Evolutionary conservation across 768 basidiomycete genomes (phyloP).

Genomic region (Lactarius tabidus): DNA sequence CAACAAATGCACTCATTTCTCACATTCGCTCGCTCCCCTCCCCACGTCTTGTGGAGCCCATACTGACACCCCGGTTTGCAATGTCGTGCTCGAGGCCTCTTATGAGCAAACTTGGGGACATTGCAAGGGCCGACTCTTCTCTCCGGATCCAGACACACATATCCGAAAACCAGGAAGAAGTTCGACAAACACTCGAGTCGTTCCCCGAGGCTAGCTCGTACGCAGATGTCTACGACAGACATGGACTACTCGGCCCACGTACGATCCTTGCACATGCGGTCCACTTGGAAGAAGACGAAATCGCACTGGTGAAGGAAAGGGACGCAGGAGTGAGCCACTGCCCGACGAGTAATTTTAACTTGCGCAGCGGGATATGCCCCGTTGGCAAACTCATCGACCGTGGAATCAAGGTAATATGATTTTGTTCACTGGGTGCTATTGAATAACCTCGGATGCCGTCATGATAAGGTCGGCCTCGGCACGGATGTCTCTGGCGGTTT

Average conservation of each 20-base stretch:
- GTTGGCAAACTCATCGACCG: constrained; percentile 76
- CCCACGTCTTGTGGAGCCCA: constrained; percentile 73
- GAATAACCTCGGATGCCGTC: not conserved
- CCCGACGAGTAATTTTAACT: constrained; percentile 89
- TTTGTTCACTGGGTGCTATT: not conserved
- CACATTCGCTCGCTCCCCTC: constrained; percentile 60
- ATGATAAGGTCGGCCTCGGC: constrained; percentile 88
- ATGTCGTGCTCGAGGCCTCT: constrained; percentile 80
- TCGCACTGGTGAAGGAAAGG: constrained; percentile 60
- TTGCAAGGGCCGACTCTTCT: constrained; percentile 54
- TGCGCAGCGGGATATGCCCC: constrained; percentile 79
- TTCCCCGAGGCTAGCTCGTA: constrained; percentile 68
- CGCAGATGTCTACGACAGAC: constrained; percentile 76
- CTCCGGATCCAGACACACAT: constrained; percentile 92
- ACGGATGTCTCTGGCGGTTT: constrained; percentile 92
- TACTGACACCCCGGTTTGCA: constrained; percentile 95
- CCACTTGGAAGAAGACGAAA: constrained; percentile 69
- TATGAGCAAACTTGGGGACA: constrained; percentile 53
- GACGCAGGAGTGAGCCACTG: constrained; percentile 86
- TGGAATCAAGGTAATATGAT: constrained; percentile 64
- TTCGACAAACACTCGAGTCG: constrained; percentile 56
- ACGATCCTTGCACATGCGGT: constrained; percentile 90
- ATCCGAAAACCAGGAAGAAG: constrained; percentile 75
- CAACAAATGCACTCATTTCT: constrained; percentile 60
- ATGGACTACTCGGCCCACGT: constrained; percentile 67